Evolutionary conservation across 1,284 basidiomycete genomes (phyloP).

Genomic region (Tilletia walkeri): DNA sequence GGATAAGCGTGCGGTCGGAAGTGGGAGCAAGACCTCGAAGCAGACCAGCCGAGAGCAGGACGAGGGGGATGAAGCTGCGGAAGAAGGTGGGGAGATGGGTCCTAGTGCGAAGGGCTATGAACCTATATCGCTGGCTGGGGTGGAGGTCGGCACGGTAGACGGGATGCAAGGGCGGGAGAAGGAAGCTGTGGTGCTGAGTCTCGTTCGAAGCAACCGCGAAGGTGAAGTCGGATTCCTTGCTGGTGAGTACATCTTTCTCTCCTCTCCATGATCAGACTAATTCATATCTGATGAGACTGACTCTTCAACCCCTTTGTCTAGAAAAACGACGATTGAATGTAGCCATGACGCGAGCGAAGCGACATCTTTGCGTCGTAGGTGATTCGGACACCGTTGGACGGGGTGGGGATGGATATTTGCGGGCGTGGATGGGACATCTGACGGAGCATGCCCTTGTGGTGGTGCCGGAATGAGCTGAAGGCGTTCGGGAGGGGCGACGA

Average conservation of each 20-base stretch:
- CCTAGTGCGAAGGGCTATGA: not conserved
- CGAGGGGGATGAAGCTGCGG: too few species aligned
- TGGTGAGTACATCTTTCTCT: not conserved
- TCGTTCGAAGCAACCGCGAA: constrained; percentile 45
- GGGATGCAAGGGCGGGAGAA: constrained; percentile 53
- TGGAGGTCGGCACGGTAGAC: constrained; percentile 49
- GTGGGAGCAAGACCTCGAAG: not conserved
- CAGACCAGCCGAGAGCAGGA: not conserved
- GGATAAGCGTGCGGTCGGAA: not conserved
- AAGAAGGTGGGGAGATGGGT: not conserved
- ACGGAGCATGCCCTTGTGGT: constrained; percentile 26
- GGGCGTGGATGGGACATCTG: constrained; percentile 28
- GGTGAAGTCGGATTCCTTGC: constrained; percentile 46
- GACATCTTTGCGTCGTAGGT: constrained; percentile 48
- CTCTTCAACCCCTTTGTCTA: not conserved
- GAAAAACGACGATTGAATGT: constrained; percentile 52
- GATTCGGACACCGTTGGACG: constrained; percentile 44
- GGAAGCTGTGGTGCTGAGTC: constrained; percentile 46
- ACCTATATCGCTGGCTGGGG: not conserved
- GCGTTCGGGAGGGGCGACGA: too few species aligned
- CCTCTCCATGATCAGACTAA: too few species aligned
- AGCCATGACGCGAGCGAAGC: constrained; percentile 51
- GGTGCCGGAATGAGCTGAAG: constrained; percentile 10
- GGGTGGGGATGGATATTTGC: constrained; percentile 22
- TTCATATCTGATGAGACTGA: too few species aligned